These are phyloP conservation scores for Stemphylium beticola DNA, from an alignment of 2,329 filamentous ascomycete genomes.

Conservation along the genomic window DNA sequence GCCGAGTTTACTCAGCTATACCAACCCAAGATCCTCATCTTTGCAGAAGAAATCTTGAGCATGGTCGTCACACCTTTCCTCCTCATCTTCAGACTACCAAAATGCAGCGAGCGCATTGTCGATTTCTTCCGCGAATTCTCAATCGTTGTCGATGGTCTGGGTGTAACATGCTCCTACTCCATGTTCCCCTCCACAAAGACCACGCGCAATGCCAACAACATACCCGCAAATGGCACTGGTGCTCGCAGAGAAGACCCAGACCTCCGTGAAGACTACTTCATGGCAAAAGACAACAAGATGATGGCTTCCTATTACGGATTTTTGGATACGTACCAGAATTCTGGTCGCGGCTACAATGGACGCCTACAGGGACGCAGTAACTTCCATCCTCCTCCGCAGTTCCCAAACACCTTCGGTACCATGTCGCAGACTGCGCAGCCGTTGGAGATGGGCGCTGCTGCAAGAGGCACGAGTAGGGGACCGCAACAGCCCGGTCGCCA, in stretches of 20 bases:
- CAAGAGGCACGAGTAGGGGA: constrained; percentile 36
- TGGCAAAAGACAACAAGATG: constrained; percentile 97
- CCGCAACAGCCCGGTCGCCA: constrained; percentile 22
- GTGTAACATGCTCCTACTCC: constrained; percentile 95
- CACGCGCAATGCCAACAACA: constrained; percentile 57
- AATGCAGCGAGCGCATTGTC: constrained; percentile 88
- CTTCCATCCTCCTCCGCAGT: constrained; percentile 77
- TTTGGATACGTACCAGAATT: constrained; percentile 76
- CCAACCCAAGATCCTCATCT: constrained; percentile 89
- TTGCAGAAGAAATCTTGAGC: constrained; percentile 88
- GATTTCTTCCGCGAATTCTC: constrained; percentile 99
- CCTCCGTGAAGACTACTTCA: constrained; percentile 88
- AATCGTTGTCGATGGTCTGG: constrained; percentile 92
- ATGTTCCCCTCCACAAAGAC: constrained; percentile 96
- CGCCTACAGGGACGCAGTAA: constrained; percentile 38
- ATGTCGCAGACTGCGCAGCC: constrained; percentile 58
- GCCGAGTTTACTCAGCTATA: constrained; percentile 89
- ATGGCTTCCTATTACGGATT: constrained; percentile 96
- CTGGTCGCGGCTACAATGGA: constrained; percentile 43
- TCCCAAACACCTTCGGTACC: constrained; percentile 67
- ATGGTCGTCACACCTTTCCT: constrained; percentile 92
- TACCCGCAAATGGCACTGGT: constrained; percentile 47
- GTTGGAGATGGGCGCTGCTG: constrained; percentile 46
- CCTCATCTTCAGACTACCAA: constrained; percentile 83
- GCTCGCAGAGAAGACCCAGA: constrained; percentile 57